A percentile compares a stretch with the other conserved stretches of the same genome.
Conservation (phyloP, 345 rosid genomes). For the Lenwebbia sp. region DNA sequence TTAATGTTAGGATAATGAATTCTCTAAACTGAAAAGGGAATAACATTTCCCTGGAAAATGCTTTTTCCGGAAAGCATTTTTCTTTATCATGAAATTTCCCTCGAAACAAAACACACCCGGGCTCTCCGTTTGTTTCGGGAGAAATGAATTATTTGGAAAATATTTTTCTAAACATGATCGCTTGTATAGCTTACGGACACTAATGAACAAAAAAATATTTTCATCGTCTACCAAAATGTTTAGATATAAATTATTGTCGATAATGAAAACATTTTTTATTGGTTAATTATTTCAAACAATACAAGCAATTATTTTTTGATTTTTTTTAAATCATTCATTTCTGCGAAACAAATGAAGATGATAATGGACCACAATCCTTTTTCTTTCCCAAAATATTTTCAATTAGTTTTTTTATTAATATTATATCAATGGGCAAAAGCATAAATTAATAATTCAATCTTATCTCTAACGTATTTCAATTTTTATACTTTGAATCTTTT, state of each 20-base stretch:
- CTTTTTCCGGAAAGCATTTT: background rate
- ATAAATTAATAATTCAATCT: background rate
- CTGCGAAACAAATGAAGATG: background rate
- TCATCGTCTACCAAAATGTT: accelerated
- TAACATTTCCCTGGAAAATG: background rate
- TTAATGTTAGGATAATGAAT: background rate
- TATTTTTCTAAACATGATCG: no score
- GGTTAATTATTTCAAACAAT: background rate
- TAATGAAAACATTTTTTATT: background rate
- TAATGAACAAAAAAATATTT: background rate
- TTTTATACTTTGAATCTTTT: background rate
- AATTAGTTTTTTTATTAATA: background rate
- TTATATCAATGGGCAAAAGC: background rate
- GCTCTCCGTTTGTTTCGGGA: background rate
- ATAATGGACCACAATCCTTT: background rate
- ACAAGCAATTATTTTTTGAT: background rate
- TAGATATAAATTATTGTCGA: background rate
- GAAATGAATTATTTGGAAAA: no score
- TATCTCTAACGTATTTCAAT: background rate
- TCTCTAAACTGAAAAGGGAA: background rate
- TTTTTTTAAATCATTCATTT: background rate
- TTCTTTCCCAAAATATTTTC: background rate
- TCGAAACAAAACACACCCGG: background rate
- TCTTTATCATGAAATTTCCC: background rate
- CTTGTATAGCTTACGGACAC: accelerated